A percentile compares a stretch with the other conserved stretches of the same genome.
phyloP scores from a whole-genome alignment of 495 filamentous ascomycete species.

The Hypoxylon lenormandii region DNA sequence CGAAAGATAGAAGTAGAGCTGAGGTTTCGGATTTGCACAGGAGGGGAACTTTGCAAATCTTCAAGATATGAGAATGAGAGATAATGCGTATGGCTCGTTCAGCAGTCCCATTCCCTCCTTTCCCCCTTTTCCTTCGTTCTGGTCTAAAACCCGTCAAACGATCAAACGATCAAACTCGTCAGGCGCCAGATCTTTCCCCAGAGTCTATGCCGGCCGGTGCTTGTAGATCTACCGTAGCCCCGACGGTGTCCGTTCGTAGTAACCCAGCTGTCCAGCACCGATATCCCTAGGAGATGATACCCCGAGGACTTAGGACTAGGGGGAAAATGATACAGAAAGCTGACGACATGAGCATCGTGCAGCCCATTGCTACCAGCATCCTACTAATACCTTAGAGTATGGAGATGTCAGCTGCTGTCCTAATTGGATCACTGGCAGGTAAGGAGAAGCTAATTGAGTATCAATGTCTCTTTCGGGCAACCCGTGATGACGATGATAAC shows the following conservation, averaged over 20 bases:
- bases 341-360: constrained; percentile 40
- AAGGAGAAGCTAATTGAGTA: constrained; percentile 28
- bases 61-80: constrained; percentile 9
- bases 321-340: constrained; percentile 37
- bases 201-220: constrained; percentile 15
- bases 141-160: constrained; percentile 6
- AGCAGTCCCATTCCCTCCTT: not conserved
- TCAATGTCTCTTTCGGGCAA: constrained; percentile 41
- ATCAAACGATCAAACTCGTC: constrained; percentile 33
- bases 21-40: constrained; percentile 18
- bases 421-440: constrained; percentile 42
- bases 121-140: constrained; percentile 1
- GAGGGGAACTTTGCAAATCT: constrained; percentile 9
- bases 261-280: constrained; percentile 8
- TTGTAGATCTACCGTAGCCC: constrained; percentile 39
- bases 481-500: constrained; percentile 45
- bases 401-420: constrained; percentile 45
- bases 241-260: constrained; percentile 23
- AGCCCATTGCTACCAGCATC: constrained; percentile 33
- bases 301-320: constrained; percentile 17
- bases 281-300: constrained; percentile 17
- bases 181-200: constrained; percentile 35
- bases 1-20: constrained; percentile 4
- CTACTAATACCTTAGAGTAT: constrained; percentile 35
- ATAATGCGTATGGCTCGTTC: constrained; percentile 1